A percentile compares a stretch with the other conserved stretches of the same genome.
Evolutionary conservation across 129 eudicot species (phyloP).

Genomic region (Arctium minus): DNA sequence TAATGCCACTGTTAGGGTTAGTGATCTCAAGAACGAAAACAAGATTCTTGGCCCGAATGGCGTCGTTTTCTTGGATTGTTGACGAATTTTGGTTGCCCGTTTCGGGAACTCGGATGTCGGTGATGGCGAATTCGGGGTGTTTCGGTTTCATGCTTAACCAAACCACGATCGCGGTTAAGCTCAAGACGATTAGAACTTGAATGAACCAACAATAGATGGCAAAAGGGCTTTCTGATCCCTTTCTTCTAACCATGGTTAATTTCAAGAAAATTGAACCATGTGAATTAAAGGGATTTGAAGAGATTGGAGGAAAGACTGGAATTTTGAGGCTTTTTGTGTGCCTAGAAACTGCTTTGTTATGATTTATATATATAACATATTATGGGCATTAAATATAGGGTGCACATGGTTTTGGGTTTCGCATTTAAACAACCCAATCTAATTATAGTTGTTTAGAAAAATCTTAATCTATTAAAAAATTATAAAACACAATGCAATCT

Average conservation of each 20-base stretch:
- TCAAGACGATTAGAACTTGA: conserved; percentile 35
- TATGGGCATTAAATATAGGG: background rate
- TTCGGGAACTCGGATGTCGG: conserved; percentile 7
- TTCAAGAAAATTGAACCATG: conserved; percentile 2
- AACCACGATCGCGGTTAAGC: conserved; percentile 23
- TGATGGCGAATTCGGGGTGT: conserved; percentile 32
- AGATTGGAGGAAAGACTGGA: background rate
- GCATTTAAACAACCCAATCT: background rate
- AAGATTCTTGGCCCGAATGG: conserved; percentile 2
- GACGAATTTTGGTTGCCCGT: conserved; percentile 3
- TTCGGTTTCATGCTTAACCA: conserved; percentile 42
- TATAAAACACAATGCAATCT: no score
- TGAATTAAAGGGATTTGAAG: conserved; percentile 7
- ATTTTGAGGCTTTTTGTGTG: conserved; percentile 21
- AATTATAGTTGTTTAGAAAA: background rate
- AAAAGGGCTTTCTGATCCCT: conserved; percentile 5
- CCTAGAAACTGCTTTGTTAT: conserved; percentile 5
- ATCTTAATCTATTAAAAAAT: background rate
- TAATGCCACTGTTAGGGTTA: conserved; percentile 46
- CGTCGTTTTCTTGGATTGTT: conserved; percentile 3
- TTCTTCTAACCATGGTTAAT: conserved; percentile 18
- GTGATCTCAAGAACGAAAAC: conserved; percentile 27
- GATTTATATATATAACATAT: background rate
- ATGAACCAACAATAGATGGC: conserved; percentile 45
- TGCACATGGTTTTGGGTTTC: background rate